phyloP scores from a whole-genome alignment of 805 yeast genomes.

The Sugiyamaella valdiviana region DNA sequence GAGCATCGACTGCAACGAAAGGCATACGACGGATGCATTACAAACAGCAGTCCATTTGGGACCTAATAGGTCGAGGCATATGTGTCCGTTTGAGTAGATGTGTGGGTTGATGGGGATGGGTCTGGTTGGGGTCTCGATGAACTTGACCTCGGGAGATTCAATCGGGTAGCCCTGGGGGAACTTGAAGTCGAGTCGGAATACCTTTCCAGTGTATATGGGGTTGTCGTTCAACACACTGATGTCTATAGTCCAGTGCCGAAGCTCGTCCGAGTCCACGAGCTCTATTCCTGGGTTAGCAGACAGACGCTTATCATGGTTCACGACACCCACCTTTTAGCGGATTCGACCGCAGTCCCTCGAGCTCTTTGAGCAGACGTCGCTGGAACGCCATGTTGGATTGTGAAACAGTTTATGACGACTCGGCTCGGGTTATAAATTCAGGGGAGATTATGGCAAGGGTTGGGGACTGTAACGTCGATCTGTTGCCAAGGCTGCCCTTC shows the following conservation, averaged over 20 bases:
- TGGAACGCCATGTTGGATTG: background rate
- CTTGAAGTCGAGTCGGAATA: conserved; percentile 40
- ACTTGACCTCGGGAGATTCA: conserved; percentile 51
- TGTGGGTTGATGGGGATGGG: conserved; percentile 68
- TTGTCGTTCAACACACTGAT: conserved; percentile 33
- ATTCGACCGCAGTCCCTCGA: conserved; percentile 5
- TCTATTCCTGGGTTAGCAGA: conserved; percentile 23
- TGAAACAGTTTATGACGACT: background rate
- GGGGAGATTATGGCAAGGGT: background rate
- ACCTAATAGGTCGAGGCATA: conserved; percentile 61
- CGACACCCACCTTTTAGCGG: conserved; percentile 15
- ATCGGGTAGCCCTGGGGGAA: conserved; percentile 50
- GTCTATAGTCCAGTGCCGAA: conserved; percentile 35
- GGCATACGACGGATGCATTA: conserved; percentile 30
- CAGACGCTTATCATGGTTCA: background rate
- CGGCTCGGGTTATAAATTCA: background rate
- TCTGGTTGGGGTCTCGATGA: conserved; percentile 31
- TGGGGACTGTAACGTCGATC: background rate
- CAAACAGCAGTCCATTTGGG: conserved; percentile 65
- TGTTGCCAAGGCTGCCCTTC: background rate
- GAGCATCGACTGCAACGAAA: conserved; percentile 64
- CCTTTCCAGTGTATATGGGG: conserved; percentile 35
- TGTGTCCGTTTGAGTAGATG: conserved; percentile 69
- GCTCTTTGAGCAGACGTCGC: conserved; percentile 16
- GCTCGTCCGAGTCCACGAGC: conserved; percentile 31